These are phyloP conservation scores for Cyphellophora europaea DNA, from an alignment of 2,329 filamentous ascomycete species.

Conservation along the genomic window DNA sequence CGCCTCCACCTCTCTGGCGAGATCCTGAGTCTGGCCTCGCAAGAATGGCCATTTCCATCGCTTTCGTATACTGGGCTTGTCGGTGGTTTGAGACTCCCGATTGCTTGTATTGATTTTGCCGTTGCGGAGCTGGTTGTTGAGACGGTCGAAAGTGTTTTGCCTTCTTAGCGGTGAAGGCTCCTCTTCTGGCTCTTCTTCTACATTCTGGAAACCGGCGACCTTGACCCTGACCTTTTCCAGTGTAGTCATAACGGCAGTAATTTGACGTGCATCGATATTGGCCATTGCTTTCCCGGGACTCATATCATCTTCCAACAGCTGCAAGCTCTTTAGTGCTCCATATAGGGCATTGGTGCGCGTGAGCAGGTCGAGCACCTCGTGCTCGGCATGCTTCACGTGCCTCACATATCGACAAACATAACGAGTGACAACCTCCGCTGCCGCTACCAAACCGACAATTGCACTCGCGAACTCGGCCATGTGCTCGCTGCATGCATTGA, in stretches of 20 bases:
- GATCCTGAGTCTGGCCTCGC: neutral
- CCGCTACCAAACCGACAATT: neutral
- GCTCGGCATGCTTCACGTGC: neutral
- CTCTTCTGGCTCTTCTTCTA: neutral
- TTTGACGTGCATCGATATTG: neutral
- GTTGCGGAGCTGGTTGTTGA: neutral
- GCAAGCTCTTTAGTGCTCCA: neutral
- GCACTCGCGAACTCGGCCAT: neutral
- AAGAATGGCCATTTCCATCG: neutral
- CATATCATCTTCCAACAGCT: neutral
- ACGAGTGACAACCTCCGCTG: neutral
- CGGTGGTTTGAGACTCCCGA: no score
- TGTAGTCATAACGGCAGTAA: neutral
- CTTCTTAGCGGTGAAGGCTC: no score
- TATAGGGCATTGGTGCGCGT: neutral
- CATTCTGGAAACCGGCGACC: neutral
- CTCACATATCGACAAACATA: neutral
- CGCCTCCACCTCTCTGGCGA: neutral
- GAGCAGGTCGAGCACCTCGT: neutral
- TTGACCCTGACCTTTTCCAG: neutral
- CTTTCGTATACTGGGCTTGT: no score
- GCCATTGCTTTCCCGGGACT: neutral
- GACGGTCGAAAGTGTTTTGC: no score
- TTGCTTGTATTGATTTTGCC: no score
- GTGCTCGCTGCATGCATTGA: no score